phyloP scores from a whole-genome alignment of 2,329 filamentous ascomycete genomes.

The Pochonia chlamydosporia region DNA sequence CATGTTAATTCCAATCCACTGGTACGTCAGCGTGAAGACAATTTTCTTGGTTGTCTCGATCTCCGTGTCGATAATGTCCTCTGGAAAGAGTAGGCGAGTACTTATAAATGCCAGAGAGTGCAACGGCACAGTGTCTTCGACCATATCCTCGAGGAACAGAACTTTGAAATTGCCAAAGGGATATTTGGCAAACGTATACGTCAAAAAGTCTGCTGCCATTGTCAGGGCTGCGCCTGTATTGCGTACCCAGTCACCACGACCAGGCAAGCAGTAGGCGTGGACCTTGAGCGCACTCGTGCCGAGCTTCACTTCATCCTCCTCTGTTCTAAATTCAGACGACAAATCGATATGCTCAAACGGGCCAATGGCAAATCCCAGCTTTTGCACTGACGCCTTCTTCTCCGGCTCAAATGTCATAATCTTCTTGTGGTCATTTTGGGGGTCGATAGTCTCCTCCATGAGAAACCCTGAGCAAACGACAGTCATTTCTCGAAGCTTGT shows the following conservation, averaged over 20 bases:
- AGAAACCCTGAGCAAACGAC: conserved; percentile 88
- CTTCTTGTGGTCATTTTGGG: conserved; percentile 73
- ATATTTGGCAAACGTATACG: conserved; percentile 81
- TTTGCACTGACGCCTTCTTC: conserved; percentile 72
- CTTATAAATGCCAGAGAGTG: conserved; percentile 86
- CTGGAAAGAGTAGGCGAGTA: conserved; percentile 75
- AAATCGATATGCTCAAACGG: conserved; percentile 93
- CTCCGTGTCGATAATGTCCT: conserved; percentile 79
- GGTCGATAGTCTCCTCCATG: conserved; percentile 74
- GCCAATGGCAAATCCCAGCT: conserved; percentile 89
- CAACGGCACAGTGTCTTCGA: conserved; percentile 67
- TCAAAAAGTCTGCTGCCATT: conserved; percentile 84
- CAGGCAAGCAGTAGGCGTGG: conserved; percentile 85
- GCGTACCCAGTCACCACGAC: conserved; percentile 72
- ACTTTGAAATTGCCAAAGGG: conserved; percentile 90
- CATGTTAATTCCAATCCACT: conserved; percentile 93
- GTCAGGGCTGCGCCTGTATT: conserved; percentile 85
- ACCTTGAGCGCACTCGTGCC: conserved; percentile 84
- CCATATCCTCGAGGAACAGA: conserved; percentile 87
- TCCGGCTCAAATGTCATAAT: conserved; percentile 78
- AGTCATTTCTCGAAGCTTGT: conserved; percentile 81
- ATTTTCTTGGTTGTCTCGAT: conserved; percentile 75
- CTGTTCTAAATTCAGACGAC: conserved; percentile 76
- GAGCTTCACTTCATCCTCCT: conserved; percentile 86
- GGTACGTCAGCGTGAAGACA: conserved; percentile 77